These are phyloP conservation scores for Macrophomina tecta DNA, from an alignment of 2,329 filamentous ascomycete genomes.

Conservation along the genomic window DNA sequence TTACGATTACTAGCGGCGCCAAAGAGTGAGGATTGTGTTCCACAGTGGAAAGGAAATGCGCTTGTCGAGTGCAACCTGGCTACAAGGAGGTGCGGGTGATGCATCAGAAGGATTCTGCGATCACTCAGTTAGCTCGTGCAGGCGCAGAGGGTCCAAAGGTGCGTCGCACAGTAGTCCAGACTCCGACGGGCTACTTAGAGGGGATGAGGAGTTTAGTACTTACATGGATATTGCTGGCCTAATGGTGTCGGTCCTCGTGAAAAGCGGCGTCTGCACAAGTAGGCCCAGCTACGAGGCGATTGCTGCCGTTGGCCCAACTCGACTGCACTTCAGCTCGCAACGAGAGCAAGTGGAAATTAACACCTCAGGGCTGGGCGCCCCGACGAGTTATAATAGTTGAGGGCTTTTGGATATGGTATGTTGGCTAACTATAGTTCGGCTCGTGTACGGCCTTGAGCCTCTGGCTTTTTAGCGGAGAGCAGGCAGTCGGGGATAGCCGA, in stretches of 20 bases:
- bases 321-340: neutral
- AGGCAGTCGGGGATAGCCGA: neutral
- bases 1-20: neutral
- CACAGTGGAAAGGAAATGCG: neutral
- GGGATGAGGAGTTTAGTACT: neutral
- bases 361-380: neutral
- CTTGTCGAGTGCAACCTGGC: neutral
- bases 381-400: neutral
- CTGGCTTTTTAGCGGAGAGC: neutral
- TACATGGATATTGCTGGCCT: neutral
- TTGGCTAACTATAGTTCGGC: neutral
- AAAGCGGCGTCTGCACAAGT: neutral
- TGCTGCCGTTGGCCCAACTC: neutral
- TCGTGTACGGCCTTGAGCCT: neutral
- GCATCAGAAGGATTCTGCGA: neutral
- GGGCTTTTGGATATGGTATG: neutral
- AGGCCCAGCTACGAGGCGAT: neutral
- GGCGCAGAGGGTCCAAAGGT: neutral
- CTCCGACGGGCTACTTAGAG: neutral
- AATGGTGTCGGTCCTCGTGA: neutral
- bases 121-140: neutral
- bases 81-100: neutral
- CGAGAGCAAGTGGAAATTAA: neutral
- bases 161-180: neutral
- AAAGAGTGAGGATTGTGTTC: neutral